phyloP scores from a whole-genome alignment of 768 basidiomycete genomes.

The Boletellus ananiceps region DNA sequence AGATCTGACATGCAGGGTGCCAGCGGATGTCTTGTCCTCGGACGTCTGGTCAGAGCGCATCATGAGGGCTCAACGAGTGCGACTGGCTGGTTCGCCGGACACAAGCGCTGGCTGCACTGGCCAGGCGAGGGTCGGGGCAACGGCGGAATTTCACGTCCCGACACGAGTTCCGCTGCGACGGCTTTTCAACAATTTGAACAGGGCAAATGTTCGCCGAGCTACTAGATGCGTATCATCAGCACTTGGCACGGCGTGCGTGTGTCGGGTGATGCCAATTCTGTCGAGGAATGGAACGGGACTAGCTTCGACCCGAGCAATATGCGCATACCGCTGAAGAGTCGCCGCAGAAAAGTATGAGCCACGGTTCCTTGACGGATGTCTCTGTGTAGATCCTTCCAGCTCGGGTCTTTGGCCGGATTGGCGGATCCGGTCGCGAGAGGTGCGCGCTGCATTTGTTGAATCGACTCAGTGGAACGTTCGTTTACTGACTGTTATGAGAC shows the following conservation, averaged over 20 bases:
- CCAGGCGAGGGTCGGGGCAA: background rate
- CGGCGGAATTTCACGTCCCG: conserved; percentile 15
- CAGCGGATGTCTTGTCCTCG: background rate
- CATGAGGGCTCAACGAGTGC: too few relatives aligned
- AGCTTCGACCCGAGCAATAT: background rate
- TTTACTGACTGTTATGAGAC: background rate
- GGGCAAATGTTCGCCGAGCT: background rate
- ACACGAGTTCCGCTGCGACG: conserved; percentile 2
- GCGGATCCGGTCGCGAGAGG: background rate
- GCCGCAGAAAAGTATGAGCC: background rate
- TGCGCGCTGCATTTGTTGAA: background rate
- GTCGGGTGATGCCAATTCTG: background rate
- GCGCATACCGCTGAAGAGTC: too few relatives aligned
- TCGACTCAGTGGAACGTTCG: background rate
- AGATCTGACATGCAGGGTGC: background rate
- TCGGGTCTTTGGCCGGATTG: background rate
- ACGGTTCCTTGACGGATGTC: conserved; percentile 15
- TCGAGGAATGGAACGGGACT: background rate
- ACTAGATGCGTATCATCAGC: background rate
- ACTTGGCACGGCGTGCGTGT: background rate
- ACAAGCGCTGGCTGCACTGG: too few relatives aligned
- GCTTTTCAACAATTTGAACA: background rate
- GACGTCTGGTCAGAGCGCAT: too few relatives aligned
- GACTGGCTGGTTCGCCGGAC: too few relatives aligned
- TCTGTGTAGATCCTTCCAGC: conserved; percentile 3